A percentile compares a stretch with the other conserved stretches of the same genome.
Evolutionary conservation across 495 filamentous ascomycete species (phyloP).

Genomic region (Emericellopsis terricola): DNA sequence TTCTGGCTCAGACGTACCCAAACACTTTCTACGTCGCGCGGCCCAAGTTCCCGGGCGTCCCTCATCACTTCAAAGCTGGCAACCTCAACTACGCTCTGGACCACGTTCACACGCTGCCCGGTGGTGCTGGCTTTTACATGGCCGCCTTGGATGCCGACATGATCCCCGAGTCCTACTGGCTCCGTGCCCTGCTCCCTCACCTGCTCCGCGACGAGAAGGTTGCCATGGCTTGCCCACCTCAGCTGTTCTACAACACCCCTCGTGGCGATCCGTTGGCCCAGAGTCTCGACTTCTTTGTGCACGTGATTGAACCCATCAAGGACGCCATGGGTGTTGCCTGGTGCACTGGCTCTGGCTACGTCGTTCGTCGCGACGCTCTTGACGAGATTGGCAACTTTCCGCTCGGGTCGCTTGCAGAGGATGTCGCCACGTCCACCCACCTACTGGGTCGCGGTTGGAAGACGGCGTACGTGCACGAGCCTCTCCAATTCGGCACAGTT

Average conservation of each 20-base stretch:
- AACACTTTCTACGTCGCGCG: slow-evolving; percentile 30
- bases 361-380: slow-evolving; percentile 27
- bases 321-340: slow-evolving; percentile 28
- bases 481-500: slow-evolving; percentile 31
- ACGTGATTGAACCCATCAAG: slow-evolving; percentile 33
- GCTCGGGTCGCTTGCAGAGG: slow-evolving; percentile 29
- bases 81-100: slow-evolving; percentile 32
- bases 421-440: slow-evolving; percentile 27
- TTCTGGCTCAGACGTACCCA: slow-evolving; percentile 10
- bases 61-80: slow-evolving; percentile 37
- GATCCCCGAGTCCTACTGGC: slow-evolving; percentile 36
- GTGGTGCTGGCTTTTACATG: slow-evolving; percentile 27
- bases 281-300: slow-evolving; percentile 25
- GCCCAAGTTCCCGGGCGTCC: slow-evolving; percentile 24
- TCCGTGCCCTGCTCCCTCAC: slow-evolving; percentile 30
- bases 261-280: slow-evolving; percentile 29
- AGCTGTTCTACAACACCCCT: slow-evolving; percentile 37
- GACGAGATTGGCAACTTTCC: slow-evolving; percentile 34
- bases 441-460: slow-evolving; percentile 33
- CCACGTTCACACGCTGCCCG: slow-evolving; percentile 13
- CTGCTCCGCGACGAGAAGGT: slow-evolving; percentile 26
- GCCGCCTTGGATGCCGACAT: slow-evolving; percentile 37
- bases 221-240: slow-evolving; percentile 32
- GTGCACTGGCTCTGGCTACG: slow-evolving; percentile 36
- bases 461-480: slow-evolving; percentile 30